Conservation (phyloP, 352 stramenopile species). For the Globisporangium polare region DNA sequence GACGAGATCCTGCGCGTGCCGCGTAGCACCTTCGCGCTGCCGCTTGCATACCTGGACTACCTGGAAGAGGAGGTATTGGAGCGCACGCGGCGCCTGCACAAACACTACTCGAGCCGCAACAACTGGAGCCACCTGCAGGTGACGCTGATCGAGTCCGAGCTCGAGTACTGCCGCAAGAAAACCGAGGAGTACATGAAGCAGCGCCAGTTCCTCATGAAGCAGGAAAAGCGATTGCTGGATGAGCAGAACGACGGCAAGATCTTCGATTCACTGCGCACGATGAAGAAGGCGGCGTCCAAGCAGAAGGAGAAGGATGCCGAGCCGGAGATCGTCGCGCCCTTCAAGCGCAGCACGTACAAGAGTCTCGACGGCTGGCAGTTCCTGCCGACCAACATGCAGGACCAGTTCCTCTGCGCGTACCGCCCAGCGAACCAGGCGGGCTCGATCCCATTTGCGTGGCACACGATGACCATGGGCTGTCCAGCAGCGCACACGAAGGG, state of each 20-base stretch:
- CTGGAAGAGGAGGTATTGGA: constrained; percentile 62
- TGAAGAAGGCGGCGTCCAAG: constrained; percentile 20
- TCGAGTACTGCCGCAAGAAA: constrained; percentile 65
- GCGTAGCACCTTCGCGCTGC: constrained; percentile 64
- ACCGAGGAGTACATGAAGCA: constrained; percentile 74
- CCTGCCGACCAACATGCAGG: constrained; percentile 83
- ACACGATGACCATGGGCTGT: constrained; percentile 86
- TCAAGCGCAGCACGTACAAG: constrained; percentile 86
- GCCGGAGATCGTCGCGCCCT: constrained; percentile 45
- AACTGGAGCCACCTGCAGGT: constrained; percentile 21
- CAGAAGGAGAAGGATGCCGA: constrained; percentile 20
- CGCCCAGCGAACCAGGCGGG: constrained; percentile 24
- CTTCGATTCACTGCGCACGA: constrained; percentile 20
- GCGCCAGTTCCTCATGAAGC: constrained; percentile 70
- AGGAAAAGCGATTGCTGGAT: constrained; percentile 59
- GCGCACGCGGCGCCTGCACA: constrained; percentile 48
- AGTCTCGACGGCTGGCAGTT: constrained; percentile 76
- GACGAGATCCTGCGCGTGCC: constrained; percentile 79
- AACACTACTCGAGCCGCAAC: constrained; percentile 23
- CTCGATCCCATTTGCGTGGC: constrained; percentile 52
- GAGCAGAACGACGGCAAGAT: constrained; percentile 49
- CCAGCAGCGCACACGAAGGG: constrained; percentile 77
- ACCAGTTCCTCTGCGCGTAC: constrained; percentile 68
- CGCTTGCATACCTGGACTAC: constrained; percentile 71
- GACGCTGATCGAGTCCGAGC: constrained; percentile 37